Evolutionary conservation across 768 basidiomycete genomes (phyloP), one percentile per base, ranked within the genome.

Genomic region (Tricholoma flavovirens): DNA sequence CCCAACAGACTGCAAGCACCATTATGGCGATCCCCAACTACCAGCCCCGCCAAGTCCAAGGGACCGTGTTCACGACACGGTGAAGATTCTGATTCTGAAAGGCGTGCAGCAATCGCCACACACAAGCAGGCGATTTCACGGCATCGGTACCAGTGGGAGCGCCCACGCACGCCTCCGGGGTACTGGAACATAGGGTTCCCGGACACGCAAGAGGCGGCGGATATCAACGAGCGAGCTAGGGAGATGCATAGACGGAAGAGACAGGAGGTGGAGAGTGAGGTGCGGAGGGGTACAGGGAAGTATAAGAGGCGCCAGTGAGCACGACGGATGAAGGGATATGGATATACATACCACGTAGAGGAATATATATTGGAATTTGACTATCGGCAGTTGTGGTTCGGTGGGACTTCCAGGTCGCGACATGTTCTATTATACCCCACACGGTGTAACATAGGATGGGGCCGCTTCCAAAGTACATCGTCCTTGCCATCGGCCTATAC

Each of bases 131-230:
- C 76, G 6, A 85, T 91, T 50, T 90, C 87, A 35, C 77, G 86
- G 29, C 89, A 91, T 67, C 77, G 87, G 14, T 78, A 84, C 56
- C 77, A 84, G 17, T 92, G 88, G 89, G 76, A 76, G 26, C 77
- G 83, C 46, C 77, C 84, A 1, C 79, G 76, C 50, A 93, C 91
- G 1, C 94, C 94, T 10, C 92, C 91, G 0, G 84, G 83, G 14
- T 96, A 90, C 70, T 95, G 93, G 90, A 77, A 86, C 55, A 93
- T 95, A 56, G 92, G 88, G 1, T 95, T 98, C 66, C 94, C 94
- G 1, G 76, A 77, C 60, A 94, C 93, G 3, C 93, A 95, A 68
- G 83, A 91, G 65, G 85, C 83, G 14, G 78, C 75, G 46, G 78
- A 78, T 53, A 93, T 96, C 62, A 96, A 96, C 67, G 71, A 74